phyloP scores from a whole-genome alignment of 257 asterid genomes.

The Marsdenia floribunda region DNA sequence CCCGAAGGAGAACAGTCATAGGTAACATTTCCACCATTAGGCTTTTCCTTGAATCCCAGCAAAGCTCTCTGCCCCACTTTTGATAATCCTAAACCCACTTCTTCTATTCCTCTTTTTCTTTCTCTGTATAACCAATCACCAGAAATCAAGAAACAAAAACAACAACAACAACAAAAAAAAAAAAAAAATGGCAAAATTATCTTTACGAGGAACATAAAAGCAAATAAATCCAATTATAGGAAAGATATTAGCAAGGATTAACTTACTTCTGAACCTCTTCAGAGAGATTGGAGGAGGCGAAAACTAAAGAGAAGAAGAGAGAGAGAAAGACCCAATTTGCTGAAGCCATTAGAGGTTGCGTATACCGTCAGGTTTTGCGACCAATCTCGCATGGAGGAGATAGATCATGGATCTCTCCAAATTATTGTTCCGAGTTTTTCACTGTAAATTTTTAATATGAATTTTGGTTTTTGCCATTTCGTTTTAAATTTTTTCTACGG shows the following conservation, averaged over 20 bases:
- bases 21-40: slow-evolving; percentile 72
- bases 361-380: not conserved
- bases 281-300: slow-evolving; percentile 1
- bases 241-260: not conserved
- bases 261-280: slow-evolving; percentile 4
- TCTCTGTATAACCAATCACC: slow-evolving; percentile 1
- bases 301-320: slow-evolving; percentile 10
- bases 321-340: slow-evolving; percentile 6
- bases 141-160: not conserved
- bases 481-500: not conserved
- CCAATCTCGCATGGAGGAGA: not conserved
- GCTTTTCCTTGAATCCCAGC: slow-evolving; percentile 72
- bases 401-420: not conserved
- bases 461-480: no score
- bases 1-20: slow-evolving; percentile 97
- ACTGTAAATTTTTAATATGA: not conserved
- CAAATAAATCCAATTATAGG: not conserved
- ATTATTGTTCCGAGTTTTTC: not conserved
- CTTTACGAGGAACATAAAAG: not conserved
- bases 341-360: slow-evolving; percentile 20
- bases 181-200: not conserved
- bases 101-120: slow-evolving; percentile 20
- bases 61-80: slow-evolving; percentile 41
- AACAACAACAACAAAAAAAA: no score
- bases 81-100: not conserved